These are phyloP conservation scores for Themeda triandra DNA, from an alignment of 176 grass and related monocot genomes.

Conservation along the genomic window DNA sequence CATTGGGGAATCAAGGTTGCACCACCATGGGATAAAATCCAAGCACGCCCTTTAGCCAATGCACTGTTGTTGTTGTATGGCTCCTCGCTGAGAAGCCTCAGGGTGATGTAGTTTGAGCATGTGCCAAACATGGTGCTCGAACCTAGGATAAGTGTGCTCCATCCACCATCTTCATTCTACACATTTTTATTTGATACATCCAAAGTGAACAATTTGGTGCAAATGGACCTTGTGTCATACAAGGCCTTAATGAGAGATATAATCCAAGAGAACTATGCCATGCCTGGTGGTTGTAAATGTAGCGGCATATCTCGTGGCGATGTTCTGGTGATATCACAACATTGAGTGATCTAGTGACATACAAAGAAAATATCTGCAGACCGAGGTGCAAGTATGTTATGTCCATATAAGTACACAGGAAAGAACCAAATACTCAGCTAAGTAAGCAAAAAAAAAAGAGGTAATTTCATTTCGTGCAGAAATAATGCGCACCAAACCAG, in stretches of 20 bases:
- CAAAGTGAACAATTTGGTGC: background rate
- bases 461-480: background rate
- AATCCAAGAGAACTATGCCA: background rate
- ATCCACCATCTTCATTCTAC: slow-evolving; percentile 43
- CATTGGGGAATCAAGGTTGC: slow-evolving; percentile 20
- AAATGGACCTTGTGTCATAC: background rate
- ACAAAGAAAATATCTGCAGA: slow-evolving; percentile 34
- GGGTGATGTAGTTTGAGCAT: slow-evolving; percentile 26
- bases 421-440: background rate
- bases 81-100: slow-evolving; percentile 16
- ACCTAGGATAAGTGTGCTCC: background rate
- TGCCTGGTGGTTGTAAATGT: slow-evolving; percentile 49
- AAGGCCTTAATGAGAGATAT: background rate
- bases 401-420: background rate
- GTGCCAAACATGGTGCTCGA: slow-evolving; percentile 40
- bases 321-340: slow-evolving; percentile 13
- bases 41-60: background rate
- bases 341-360: slow-evolving; percentile 23
- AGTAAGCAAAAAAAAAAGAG: no score
- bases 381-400: background rate
- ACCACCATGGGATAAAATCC: slow-evolving; percentile 22
- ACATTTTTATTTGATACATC: background rate
- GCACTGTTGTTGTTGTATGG: background rate
- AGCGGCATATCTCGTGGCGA: slow-evolving; percentile 30
- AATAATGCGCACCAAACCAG: slow-evolving; percentile 34